Evolutionary conservation across 179 eudicot species (phyloP), one percentile per base, ranked within the genome.

Genomic region (Patellifolia procumbens): DNA sequence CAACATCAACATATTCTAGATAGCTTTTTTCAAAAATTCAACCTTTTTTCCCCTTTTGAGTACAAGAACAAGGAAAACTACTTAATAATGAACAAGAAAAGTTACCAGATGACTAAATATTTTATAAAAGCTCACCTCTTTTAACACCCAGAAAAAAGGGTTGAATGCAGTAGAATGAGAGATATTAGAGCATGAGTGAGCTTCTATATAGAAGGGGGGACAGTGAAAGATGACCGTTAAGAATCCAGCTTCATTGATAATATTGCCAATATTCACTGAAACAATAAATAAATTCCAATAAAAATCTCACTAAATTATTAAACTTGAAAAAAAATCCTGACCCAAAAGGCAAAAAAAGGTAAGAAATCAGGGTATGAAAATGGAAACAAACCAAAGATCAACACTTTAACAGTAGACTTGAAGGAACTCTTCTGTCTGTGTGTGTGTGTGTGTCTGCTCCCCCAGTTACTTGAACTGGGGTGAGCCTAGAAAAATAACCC

Each of bases 1-100:
- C 80, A 81, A 48, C 79, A 82, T 78, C 81, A 82, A 10, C 45
- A 64, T 48, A 74, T 67, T 67, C 59, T 65, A 61, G 13, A 17
- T 29, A 61, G 2, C 71, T 68, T 46, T 39, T 45, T 24, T 17
- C 20, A 35, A 76, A 74, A 72, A 12, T 49, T 58, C 79, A 81
- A 78, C 31, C 70, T 55, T 74, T 75, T 64, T 19, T 20, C 69
- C 35, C 75, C 66, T 76, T 75, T 72, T 72, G 22, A 61, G 37
- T 39, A 2, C 7, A 68, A 73, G 31, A 51, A 73, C 22, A 48
- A n/a, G n/a, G n/a, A n/a, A n/a, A n/a, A n/a, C n/a, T n/a, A n/a
- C n/a, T n/a, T n/a, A 19, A 2, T n/a, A 17, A 64, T 35, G 15
- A 70, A 75, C 4, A 43, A 19, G 32, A 61, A 51, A 55, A 68